Conservation (phyloP, 192 early-diverging fungal genomes). For the Cetraspora pellucida region DNA sequence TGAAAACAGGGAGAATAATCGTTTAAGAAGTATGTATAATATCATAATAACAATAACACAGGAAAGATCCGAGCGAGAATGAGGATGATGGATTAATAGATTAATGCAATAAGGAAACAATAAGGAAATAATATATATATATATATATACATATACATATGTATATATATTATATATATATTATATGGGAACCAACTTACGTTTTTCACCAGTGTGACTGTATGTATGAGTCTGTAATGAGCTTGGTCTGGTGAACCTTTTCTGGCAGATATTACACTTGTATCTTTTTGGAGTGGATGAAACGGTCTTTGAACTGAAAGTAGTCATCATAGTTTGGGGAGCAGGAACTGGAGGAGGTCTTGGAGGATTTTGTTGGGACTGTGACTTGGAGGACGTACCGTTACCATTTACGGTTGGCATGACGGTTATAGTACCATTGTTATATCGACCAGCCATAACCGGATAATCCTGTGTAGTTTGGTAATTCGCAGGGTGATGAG, state of each 20-base stretch:
- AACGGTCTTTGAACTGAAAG: background rate
- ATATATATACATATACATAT: too few species aligned
- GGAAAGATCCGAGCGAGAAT: too few species aligned
- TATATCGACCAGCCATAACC: background rate
- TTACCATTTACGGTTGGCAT: background rate
- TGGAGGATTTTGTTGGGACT: background rate
- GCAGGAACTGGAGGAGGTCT: background rate
- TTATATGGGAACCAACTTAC: background rate
- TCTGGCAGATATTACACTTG: background rate
- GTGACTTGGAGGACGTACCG: background rate
- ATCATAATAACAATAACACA: too few species aligned
- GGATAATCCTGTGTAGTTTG: slow-evolving; percentile 14
- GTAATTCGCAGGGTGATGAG: background rate
- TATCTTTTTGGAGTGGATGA: background rate
- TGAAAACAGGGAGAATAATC: background rate
- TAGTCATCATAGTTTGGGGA: background rate
- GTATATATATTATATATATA: background rate
- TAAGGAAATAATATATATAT: too few species aligned
- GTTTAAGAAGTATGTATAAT: too few species aligned
- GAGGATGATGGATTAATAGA: too few species aligned
- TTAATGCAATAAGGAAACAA: too few species aligned
- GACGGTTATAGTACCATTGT: background rate
- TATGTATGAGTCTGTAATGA: background rate
- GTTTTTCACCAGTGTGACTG: background rate
- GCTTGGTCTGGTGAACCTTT: background rate